These are phyloP conservation scores for Fusarium oxysporum DNA, from an alignment of 2,329 filamentous ascomycete species.

Conservation along the genomic window DNA sequence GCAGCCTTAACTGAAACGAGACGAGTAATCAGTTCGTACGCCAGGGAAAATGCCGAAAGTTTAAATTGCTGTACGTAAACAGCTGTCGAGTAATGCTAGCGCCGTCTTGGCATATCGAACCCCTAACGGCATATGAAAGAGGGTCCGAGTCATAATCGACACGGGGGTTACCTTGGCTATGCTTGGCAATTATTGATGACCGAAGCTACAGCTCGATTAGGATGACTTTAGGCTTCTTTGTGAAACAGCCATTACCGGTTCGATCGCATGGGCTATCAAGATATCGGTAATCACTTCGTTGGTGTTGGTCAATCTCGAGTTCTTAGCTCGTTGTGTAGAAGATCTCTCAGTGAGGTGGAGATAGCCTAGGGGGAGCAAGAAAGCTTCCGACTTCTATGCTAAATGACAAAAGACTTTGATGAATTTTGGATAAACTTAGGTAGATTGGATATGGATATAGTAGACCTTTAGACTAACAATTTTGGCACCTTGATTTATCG, in stretches of 20 bases:
- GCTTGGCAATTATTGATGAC: background rate
- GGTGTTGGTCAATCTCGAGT: background rate
- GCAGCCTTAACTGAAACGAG: background rate
- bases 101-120: background rate
- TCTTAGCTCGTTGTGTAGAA: background rate
- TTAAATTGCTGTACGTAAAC: background rate
- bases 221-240: background rate
- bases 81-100: conserved; percentile 10
- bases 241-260: background rate
- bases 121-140: conserved; percentile 1
- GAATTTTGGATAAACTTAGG: too few species aligned
- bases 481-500: too few species aligned
- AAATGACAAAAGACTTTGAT: background rate
- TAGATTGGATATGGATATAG: background rate
- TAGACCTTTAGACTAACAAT: too few species aligned
- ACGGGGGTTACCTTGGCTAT: background rate
- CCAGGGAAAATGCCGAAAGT: background rate
- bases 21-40: background rate
- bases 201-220: background rate
- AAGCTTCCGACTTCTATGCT: background rate
- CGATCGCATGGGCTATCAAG: background rate
- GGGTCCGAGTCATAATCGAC: background rate
- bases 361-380: background rate
- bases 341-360: background rate
- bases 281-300: background rate